phyloP scores from a whole-genome alignment of 1,284 basidiomycete species.

The Microbotryomycetes sp. region DNA sequence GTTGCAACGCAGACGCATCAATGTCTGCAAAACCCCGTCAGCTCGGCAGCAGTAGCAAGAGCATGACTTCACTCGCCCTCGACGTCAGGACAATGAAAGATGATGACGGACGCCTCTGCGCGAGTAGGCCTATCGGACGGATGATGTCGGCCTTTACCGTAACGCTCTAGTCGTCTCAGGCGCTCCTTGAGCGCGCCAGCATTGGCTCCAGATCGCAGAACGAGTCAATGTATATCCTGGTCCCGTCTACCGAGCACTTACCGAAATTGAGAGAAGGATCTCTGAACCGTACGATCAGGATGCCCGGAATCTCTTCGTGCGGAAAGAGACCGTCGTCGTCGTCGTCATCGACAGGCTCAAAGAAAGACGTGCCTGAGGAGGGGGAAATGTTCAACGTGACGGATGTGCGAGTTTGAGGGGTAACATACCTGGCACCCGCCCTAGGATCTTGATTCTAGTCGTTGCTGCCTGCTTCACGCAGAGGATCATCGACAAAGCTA shows the following conservation, averaged over 20 bases:
- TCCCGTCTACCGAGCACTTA: conserved; percentile 43
- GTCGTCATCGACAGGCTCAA: conserved; percentile 48
- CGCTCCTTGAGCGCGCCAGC: conserved; percentile 80
- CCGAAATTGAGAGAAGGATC: conserved; percentile 71
- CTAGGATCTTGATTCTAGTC: conserved; percentile 65
- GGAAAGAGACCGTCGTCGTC: conserved; percentile 53
- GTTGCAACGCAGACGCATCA: conserved; percentile 57
- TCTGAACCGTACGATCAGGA: conserved; percentile 69
- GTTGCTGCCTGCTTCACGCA: conserved; percentile 78
- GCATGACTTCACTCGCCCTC: conserved; percentile 5
- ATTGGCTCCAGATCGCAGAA: conserved; percentile 58
- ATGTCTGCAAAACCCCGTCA: conserved; percentile 54
- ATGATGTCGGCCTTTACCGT: conserved; percentile 51
- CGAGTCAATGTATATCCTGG: too few relatives aligned
- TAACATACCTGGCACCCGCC: conserved; percentile 52
- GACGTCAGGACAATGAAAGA: conserved; percentile 74
- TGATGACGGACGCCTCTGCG: conserved; percentile 63
- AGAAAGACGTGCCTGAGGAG: conserved; percentile 23
- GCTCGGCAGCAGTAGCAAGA: neutral
- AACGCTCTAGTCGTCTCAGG: conserved; percentile 60
- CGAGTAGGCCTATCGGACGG: conserved; percentile 77
- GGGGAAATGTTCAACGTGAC: neutral
- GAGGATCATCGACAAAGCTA: conserved; percentile 75
- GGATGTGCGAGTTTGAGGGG: neutral
- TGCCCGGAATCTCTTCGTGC: conserved; percentile 63